Base-by-base conservation (phyloP, 2,329 filamentous ascomycete species). In the Parastagonospora avenae region DNA sequence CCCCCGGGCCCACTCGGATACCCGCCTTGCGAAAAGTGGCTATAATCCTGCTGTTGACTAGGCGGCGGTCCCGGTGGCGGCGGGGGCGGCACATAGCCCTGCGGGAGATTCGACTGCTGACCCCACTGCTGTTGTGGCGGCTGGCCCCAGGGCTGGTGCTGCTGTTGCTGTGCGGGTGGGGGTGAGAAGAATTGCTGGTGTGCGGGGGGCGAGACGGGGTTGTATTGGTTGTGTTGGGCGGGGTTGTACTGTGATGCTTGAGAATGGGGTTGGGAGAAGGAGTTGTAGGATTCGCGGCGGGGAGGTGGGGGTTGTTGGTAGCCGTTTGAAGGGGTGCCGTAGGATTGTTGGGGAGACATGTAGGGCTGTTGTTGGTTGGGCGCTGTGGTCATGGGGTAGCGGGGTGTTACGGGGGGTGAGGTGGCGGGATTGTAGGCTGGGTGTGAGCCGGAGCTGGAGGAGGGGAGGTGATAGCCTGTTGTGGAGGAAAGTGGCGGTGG, bases 71-170 rank as follows among this genome's bases (percentile, higher is more conserved):
- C 84, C 1, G 85, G 86, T 0, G 86, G 86, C 9, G 86, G 86
- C 3, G 86, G 86, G 14, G 86, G 86, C 0, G 85, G 85, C 24
- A 88, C 80, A 66, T 87, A 89, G 4, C 85, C 85, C 44, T 84
- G 80, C 10, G 85, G 85, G 46, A 87, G 73, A 54, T 62, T 65
- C n/a, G 67, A 68, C 46, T 75, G 73, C 14, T 84, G 85, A 0
- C 85, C 82, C 42, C 57, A 52, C 55, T 59, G 62, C 6, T 85
- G 84, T 2, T 85, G 85, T 70, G 75, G 77, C 39, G 74, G 76
- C 46, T 75, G 73, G 41, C 74, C 77, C 61, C 74, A 75, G n/a
- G 85, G 85, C 1, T 85, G 85, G 1, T 85, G 85, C 31, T 59
- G 57, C 40, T 69, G 64, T n/a, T 69, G 67, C 15, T 66, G 59